Base-by-base conservation (phyloP, 225 moss, liverwort and hornwort species). In the Polytrichum formosum region DNA sequence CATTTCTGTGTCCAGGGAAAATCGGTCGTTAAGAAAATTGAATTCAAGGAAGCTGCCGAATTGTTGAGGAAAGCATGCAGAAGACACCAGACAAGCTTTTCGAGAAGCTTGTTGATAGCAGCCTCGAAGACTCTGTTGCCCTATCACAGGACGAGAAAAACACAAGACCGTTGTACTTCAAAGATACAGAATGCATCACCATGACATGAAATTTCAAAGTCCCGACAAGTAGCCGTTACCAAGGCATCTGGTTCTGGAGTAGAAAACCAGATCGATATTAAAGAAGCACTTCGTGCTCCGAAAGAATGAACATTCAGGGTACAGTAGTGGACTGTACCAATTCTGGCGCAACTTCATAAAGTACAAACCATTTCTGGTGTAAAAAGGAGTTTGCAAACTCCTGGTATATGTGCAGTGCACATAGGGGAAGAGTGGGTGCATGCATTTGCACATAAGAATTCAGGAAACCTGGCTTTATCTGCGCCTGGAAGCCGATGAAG, bases 341-440 rank as follows among this genome's bases (percentile, higher is more conserved):
- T 30, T 7, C 37, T 66, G 31, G 18, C 6, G 31, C 35, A 30
- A 16, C 6, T 18, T 66, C 7, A 21, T 33, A 66, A n/a, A 66
- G 5, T 66, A 66, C 65, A 66, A 66, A 66, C 21, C 29, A 20
- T 66, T 33, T 20, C 65, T 66, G 65, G 37, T 66, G 65, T 66
- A 66, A 65, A 33, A 21, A 7, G 65, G 31, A 31, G 20, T 46
- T 66, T 10, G 18, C 17, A 65, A 19, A 30, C 20, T 46, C 65
- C 65, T 58, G 21, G 17, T 65, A 0, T 46, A 21, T 6, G 31
- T 30, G n/a, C n/a, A 33, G 35, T 33, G 30, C 28, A 66, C 22
- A 35, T n/a, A 1, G 8, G 8, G 30, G 29, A 18, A 19, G n/a
- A n/a, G 4, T 20, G 5, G 10, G 27, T 20, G 29, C 31, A 66